Evolutionary conservation across 345 rosid species (phyloP).

Genomic region (Aurinia saxatilis): DNA sequence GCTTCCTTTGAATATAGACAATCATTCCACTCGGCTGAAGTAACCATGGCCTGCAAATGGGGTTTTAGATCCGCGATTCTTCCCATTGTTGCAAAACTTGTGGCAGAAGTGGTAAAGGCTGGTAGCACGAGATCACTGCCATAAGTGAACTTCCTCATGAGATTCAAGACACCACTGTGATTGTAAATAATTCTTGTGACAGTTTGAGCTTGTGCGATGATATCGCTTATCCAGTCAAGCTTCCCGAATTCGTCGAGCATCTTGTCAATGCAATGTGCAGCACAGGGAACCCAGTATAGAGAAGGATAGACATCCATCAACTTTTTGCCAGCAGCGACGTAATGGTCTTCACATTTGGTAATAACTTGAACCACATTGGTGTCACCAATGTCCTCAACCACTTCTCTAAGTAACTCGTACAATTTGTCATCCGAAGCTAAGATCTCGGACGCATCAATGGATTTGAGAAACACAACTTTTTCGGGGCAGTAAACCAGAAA

Average conservation of each 20-base stretch:
- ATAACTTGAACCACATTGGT: slow-evolving; percentile 78
- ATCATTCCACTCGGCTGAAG: slow-evolving; percentile 83
- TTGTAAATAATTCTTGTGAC: slow-evolving; percentile 79
- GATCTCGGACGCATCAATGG: slow-evolving; percentile 51
- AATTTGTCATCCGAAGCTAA: slow-evolving; percentile 47
- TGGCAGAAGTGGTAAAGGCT: slow-evolving; percentile 48
- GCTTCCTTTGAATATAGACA: slow-evolving; percentile 59
- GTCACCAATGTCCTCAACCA: slow-evolving; percentile 74
- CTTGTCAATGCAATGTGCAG: slow-evolving; percentile 56
- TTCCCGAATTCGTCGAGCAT: slow-evolving; percentile 66
- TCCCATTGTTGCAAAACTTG: slow-evolving; percentile 61
- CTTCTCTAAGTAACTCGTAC: slow-evolving; percentile 53
- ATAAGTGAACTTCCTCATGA: slow-evolving; percentile 57
- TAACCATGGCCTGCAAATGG: slow-evolving; percentile 71
- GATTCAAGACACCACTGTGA: slow-evolving; percentile 58
- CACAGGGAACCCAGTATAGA: slow-evolving; percentile 88
- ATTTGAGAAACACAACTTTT: slow-evolving; percentile 60
- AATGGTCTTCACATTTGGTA: slow-evolving; percentile 55
- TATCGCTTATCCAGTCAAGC: slow-evolving; percentile 47
- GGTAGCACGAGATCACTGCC: slow-evolving; percentile 74
- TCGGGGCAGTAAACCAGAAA: slow-evolving; percentile 59
- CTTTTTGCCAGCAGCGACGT: slow-evolving; percentile 48
- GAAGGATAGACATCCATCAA: slow-evolving; percentile 61
- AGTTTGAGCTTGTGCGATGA: slow-evolving; percentile 68
- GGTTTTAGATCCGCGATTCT: slow-evolving; percentile 51